phyloP scores from a whole-genome alignment of 1,284 basidiomycete genomes.

The Ganoderma sinense region DNA sequence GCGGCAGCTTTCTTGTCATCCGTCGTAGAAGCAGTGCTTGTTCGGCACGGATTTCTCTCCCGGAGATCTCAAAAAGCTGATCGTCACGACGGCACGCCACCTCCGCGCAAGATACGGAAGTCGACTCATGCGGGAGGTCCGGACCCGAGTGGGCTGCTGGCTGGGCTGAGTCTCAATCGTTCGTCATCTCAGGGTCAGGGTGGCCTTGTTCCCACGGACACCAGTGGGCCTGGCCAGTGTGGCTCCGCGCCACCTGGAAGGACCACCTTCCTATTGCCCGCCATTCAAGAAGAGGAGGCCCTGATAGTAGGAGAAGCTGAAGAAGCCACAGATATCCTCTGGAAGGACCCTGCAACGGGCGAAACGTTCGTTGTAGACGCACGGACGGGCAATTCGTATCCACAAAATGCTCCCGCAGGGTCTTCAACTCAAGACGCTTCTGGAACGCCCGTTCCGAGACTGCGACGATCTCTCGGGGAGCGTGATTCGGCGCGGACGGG shows the following conservation, averaged over 20 bases:
- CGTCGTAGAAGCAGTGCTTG: slow-evolving; percentile 71
- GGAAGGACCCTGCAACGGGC: slow-evolving; percentile 73
- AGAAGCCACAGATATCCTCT: slow-evolving; percentile 46
- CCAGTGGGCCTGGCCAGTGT: neutral
- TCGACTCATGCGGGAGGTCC: neutral
- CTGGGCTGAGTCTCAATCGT: neutral
- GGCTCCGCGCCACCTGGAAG: neutral
- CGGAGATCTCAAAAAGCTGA: neutral
- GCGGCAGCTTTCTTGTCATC: slow-evolving; percentile 64
- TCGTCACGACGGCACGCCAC: neutral
- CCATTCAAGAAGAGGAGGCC: slow-evolving; percentile 1
- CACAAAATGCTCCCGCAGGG: slow-evolving; percentile 39
- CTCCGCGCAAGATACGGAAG: slow-evolving; percentile 35
- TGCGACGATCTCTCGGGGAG: slow-evolving; percentile 14
- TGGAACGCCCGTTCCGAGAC: slow-evolving; percentile 7
- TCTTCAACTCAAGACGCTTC: slow-evolving; percentile 18
- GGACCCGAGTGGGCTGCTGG: neutral
- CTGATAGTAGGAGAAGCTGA: slow-evolving; percentile 12
- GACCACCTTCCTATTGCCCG: neutral
- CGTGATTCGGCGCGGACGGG: neutral
- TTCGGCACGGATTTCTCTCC: slow-evolving; percentile 66
- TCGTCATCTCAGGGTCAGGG: slow-evolving; percentile 5
- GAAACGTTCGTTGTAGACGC: slow-evolving; percentile 74
- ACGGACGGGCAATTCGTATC: slow-evolving; percentile 65
- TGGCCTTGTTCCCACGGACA: neutral